Evolutionary conservation across 2,329 filamentous ascomycete species (phyloP), one percentile per base, ranked within the genome.

Genomic region (Verticillium zaregamsianum): DNA sequence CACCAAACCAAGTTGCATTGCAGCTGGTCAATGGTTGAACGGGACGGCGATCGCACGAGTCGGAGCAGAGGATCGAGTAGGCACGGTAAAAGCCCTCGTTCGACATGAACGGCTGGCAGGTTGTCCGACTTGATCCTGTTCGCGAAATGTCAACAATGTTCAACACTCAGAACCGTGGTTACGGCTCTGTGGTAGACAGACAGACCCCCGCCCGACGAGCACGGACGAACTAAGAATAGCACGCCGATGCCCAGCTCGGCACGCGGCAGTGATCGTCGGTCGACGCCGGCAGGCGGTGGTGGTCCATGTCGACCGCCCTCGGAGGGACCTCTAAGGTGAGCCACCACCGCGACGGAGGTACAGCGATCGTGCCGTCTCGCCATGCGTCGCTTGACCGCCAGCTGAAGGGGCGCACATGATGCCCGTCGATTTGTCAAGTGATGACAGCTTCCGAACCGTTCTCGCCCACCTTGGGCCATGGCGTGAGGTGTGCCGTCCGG

Each of bases 41-140:
- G 45, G 45, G 17, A 52, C 57, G 49, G 54, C 58, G 63, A 64
- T 64, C 59, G 63, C 63, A 55, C 63, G 58, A 64, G 59, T 64
- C 57, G 63, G 62, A 62, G 52, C 45, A 64, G 57, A 62, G 55
- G 32, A 39, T 20, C 31, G 37, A 58, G 20, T 25, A 23, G 4
- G n/a, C 45, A 52, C 61, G 58, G 31, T 31, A 58, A 17, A 40
- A 57, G 59, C 59, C 59, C 56, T 64, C 3, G n/a, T 4, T 9
- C 9, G 14, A 35, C 9, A 35, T 35, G 15, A n/a, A 52, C 20
- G 20, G 45, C 45, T 40, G 20, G 8, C 45, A 23, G n/a, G 8
- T 6, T 28, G 20, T 52, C n/a, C 23, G 45, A 20, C 11, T 52
- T 20, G n/a, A 23, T 52, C 9, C 20, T 23, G 20, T 25, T 9